Evolutionary conservation across 345 rosid species (phyloP), one percentile per base, ranked within the genome.

Genomic region (Raphanus raphanistrum): DNA sequence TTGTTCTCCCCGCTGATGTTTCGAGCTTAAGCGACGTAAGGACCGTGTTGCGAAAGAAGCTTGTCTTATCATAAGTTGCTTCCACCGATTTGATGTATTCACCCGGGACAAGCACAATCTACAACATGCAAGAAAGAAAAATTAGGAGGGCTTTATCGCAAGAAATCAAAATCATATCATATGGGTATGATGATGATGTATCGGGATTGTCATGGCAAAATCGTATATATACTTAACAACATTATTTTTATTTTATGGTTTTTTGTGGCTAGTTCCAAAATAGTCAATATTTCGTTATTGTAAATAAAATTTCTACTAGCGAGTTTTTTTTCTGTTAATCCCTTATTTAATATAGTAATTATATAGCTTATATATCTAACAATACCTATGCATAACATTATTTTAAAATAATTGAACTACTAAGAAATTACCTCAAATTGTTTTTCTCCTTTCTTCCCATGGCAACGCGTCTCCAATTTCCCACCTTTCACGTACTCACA

Each of bases 401-500:
- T 28, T 28, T 28, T 2, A 28, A 4, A 28, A 2, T 28, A 28
- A 2, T 28, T 28, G 55, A n/a, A 50, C 55, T 12, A 28, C 4
- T 29, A 61, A 28, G 27, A 43, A 58, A 52, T 4, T 58, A 75
- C 79, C 73, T 75, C 79, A 7, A 60, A 29, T 50, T 5, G 25
- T 62, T 28, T 33, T n/a, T 7, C 12, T 61, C 31, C 62, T 68
- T 61, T 76, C 38, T 8, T 29, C 9, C 79, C 79, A 33, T 76
- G 80, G 41, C 15, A 36, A 60, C 2, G 43, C 5, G 16, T 61
- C 43, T 32, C 68, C 3, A 17, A 8, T 10, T 61, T 16, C 1
- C 32, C 57, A 4, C 32, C 57, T 61, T 69, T 69, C 21, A 33
- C 70, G 9, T 76, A 76, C 43, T 69, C 80, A 2, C 35, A 33